Evolutionary conservation across 2,329 filamentous ascomycete genomes (phyloP).

Genomic region (Shiraia bambusicola): DNA sequence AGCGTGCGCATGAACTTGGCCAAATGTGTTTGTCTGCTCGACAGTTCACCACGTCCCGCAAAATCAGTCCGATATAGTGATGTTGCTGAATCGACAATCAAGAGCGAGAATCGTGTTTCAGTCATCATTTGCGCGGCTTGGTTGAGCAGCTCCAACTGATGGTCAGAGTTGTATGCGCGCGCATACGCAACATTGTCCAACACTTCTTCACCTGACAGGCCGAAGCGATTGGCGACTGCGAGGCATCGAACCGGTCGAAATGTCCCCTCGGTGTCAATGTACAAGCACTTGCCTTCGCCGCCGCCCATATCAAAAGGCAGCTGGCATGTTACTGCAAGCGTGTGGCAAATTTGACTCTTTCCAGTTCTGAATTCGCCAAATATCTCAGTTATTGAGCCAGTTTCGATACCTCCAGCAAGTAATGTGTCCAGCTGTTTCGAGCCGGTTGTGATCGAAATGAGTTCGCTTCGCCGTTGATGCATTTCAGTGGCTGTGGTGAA

Average conservation of each 20-base stretch:
- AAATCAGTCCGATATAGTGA: slow-evolving; percentile 96
- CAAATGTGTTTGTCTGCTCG: slow-evolving; percentile 84
- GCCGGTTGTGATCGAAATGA: slow-evolving; percentile 97
- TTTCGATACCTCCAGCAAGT: slow-evolving; percentile 91
- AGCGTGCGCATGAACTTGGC: slow-evolving; percentile 87
- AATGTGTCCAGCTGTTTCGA: slow-evolving; percentile 97
- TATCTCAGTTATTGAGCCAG: slow-evolving; percentile 95
- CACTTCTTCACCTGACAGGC: slow-evolving; percentile 93
- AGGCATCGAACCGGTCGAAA: slow-evolving; percentile 87
- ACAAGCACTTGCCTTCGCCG: slow-evolving; percentile 95
- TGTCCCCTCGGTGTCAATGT: slow-evolving; percentile 97
- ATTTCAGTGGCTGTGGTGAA: slow-evolving; percentile 99
- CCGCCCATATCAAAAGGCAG: slow-evolving; percentile 98
- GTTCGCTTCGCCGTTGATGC: slow-evolving; percentile 92
- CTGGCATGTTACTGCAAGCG: slow-evolving; percentile 96
- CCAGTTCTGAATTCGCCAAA: slow-evolving; percentile 98
- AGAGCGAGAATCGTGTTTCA: slow-evolving; percentile 92
- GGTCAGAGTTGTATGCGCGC: slow-evolving; percentile 96
- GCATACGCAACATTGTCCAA: slow-evolving; percentile 98
- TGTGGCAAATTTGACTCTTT: slow-evolving; percentile 98
- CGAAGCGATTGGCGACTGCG: slow-evolving; percentile 90
- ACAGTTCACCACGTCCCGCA: slow-evolving; percentile 91
- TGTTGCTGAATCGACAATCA: slow-evolving; percentile 95
- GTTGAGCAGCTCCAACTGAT: slow-evolving; percentile 91
- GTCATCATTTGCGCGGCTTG: slow-evolving; percentile 99